Evolutionary conservation across 2,329 filamentous ascomycete genomes (phyloP).

Genomic region (Botryotinia narcissicola): DNA sequence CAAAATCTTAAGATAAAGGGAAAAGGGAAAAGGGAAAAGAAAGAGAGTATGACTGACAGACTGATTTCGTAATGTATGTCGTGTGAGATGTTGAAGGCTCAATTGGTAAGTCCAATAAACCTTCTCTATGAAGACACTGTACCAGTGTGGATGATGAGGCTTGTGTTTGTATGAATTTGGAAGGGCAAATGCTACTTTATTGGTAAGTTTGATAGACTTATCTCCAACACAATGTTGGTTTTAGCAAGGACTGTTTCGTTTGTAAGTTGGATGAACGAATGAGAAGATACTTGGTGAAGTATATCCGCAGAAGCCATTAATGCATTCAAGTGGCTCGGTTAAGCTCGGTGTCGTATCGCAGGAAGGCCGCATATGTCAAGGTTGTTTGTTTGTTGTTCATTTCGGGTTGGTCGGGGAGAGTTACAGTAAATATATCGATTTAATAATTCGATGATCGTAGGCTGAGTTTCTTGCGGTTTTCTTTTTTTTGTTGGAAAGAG

Average conservation of each 20-base stretch:
- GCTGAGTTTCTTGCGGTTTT: background rate
- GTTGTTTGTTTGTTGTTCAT: background rate
- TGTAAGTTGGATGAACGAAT: background rate
- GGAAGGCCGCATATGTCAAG: background rate
- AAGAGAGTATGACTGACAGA: too few relatives aligned
- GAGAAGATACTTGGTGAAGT: background rate
- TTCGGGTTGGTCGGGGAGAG: background rate
- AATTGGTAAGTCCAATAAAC: background rate
- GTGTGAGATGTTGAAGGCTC: background rate
- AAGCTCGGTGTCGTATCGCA: background rate
- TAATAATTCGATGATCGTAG: background rate
- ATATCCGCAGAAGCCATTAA: background rate
- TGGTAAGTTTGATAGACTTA: background rate
- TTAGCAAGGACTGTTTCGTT: background rate
- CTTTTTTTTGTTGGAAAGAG: background rate
- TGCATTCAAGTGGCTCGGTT: background rate
- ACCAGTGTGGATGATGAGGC: background rate
- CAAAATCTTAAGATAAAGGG: background rate
- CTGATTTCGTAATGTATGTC: background rate
- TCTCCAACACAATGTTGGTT: background rate
- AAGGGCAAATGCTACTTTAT: background rate
- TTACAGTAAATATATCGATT: background rate
- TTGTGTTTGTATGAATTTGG: background rate
- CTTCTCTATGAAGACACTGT: background rate
- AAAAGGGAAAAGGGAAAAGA: background rate